phyloP scores from a whole-genome alignment of 1,139 yeast genomes.

The Geotrichum histeridarum region DNA sequence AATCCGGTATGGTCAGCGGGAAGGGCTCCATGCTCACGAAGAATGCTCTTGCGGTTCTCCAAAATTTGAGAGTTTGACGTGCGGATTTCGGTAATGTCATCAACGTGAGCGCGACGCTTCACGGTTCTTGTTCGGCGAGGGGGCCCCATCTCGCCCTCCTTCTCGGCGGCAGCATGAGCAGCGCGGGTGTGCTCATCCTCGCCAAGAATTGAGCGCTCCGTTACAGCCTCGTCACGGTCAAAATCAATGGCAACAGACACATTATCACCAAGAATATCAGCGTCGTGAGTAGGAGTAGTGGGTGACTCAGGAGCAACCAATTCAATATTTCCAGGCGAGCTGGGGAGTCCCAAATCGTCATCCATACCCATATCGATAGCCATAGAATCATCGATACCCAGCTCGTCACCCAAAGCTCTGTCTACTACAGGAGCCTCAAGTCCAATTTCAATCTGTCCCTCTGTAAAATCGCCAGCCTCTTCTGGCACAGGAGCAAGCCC shows the following conservation, averaged over 20 bases:
- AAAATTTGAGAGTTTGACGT: constrained; percentile 13
- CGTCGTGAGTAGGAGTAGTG: constrained; percentile 17
- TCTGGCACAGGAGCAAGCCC: constrained; percentile 2
- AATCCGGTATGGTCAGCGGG: constrained; percentile 22
- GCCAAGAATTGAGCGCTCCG: constrained; percentile 9
- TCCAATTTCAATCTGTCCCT: constrained; percentile 10
- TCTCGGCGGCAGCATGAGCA: constrained; percentile 6
- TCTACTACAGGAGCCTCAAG: constrained; percentile 13
- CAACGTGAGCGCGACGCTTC: constrained; percentile 18
- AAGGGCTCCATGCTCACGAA: constrained; percentile 19
- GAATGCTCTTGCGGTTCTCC: constrained; percentile 19
- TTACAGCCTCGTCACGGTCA: constrained; percentile 6
- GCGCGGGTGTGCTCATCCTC: constrained; percentile 16
- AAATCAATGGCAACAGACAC: constrained; percentile 14
- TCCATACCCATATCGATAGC: constrained; percentile 14
- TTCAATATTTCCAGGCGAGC: constrained; percentile 15
- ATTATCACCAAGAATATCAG: constrained; percentile 18
- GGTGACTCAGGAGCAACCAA: constrained; percentile 13
- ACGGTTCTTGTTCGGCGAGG: constrained; percentile 9
- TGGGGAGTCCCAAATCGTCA: constrained; percentile 18
- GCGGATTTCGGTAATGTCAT: constrained; percentile 16
- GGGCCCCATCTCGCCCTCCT: background rate
- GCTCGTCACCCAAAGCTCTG: constrained; percentile 16
- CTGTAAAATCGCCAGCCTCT: constrained; percentile 10
- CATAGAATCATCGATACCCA: constrained; percentile 12